Conservation (phyloP, 176 grass and related monocot species). For the Hordeum marinum region DNA sequence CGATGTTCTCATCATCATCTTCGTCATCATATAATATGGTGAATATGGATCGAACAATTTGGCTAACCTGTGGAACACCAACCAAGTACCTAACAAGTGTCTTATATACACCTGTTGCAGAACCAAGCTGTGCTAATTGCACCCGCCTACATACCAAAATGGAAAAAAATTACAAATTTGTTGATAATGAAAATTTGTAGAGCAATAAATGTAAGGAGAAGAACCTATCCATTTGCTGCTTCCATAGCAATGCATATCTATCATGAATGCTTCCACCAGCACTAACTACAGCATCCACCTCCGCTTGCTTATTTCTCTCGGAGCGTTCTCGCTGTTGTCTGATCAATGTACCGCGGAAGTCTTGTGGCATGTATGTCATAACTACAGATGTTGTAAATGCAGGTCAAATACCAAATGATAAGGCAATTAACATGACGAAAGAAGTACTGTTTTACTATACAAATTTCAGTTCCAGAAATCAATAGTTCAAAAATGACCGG, state of each 20-base stretch:
- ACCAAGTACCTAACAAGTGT: conserved; percentile 98
- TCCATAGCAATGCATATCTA: conserved; percentile 78
- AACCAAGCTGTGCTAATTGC: conserved; percentile 93
- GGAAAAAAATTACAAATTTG: conserved; percentile 15
- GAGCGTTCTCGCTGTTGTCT: conserved; percentile 90
- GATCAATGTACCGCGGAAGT: conserved; percentile 88
- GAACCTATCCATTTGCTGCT: conserved; percentile 98
- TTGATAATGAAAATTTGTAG: not conserved
- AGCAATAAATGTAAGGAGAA: not conserved
- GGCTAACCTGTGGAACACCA: conserved; percentile 84
- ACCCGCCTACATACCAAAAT: conserved; percentile 53
- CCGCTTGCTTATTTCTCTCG: conserved; percentile 90
- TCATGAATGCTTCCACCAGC: conserved; percentile 78
- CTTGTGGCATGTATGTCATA: conserved; percentile 99
- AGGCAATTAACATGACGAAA: not conserved
- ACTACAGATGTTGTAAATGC: conserved; percentile 67
- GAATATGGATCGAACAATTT: conserved; percentile 8
- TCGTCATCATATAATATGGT: not conserved
- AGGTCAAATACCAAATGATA: conserved; percentile 22
- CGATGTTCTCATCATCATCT: not conserved
- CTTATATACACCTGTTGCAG: conserved; percentile 97
- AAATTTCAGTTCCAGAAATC: not conserved
- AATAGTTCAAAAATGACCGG: not conserved
- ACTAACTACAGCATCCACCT: conserved; percentile 77
- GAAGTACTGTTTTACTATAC: not conserved